Evolutionary conservation across 768 basidiomycete genomes (phyloP), one percentile per base, ranked within the genome.

Genomic region (Tricholoma flavovirens): DNA sequence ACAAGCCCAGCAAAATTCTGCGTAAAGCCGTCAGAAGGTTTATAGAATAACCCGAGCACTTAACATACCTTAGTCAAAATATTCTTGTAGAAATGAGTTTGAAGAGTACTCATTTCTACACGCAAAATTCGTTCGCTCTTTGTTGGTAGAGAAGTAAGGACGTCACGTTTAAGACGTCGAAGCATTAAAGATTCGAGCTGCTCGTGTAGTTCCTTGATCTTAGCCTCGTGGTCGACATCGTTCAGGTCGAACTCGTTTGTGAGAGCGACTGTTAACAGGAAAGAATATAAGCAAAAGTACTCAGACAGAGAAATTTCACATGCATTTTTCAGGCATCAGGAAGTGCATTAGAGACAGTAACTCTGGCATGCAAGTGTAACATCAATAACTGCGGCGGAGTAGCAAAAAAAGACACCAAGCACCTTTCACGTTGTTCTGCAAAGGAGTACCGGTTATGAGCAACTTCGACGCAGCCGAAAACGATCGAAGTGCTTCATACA

Each of bases 341-440:
- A 99, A 99, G 70, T 98, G 97, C 96, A 98, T 98, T 70, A 98
- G 75, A 8, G 97, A 93, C 40, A 98, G 77, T 33, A 99, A 75
- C 71, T 99, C 97, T 97, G 66, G 6, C 53, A 22, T 42, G 17
- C 21, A 21, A 42, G 32, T 21, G n/a, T 35, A 22, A 55, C 2
- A 10, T 60, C 17, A 54, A 38, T 54, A 14, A 55, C 60, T 43
- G 43, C 51, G 15, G 17, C 30, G 45, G 21, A 62, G 57, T 40
- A 51, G 62, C 58, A 32, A 42, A 36, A 48, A n/a, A 51, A 24
- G 35, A 40, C 17, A 42, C 52, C 26, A 65, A 77, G 43, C 63
- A 93, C 95, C 95, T 78, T 93, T 98, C 64, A 99, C 96, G 67
- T 97, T 99, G 75, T 99, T 99, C 71, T 99, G 97, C 54, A 99